Percentiles rank a stretch among this genome's conserved stretches.
Evolutionary conservation across 2,329 filamentous ascomycete species (phyloP).

Genomic region (Beauveria brongniartii): DNA sequence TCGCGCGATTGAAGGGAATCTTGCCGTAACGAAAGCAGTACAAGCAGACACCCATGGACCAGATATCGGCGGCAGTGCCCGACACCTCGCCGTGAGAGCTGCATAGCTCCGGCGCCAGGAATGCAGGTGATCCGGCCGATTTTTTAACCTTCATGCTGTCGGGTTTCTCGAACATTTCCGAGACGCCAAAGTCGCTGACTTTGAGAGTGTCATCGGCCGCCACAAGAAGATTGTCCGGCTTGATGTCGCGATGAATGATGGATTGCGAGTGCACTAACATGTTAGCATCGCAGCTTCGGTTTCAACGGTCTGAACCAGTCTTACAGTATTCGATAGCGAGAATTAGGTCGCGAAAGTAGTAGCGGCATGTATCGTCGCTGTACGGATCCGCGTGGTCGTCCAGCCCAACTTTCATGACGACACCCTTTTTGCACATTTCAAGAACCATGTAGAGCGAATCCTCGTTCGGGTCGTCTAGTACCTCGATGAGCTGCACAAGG

Average conservation of each 20-base stretch:
- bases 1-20: slow-evolving; percentile 75
- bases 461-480: slow-evolving; percentile 89
- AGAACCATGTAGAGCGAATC: slow-evolving; percentile 98
- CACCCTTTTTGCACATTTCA: slow-evolving; percentile 98
- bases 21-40: slow-evolving; percentile 86
- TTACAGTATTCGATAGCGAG: slow-evolving; percentile 86
- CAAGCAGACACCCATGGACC: slow-evolving; percentile 95
- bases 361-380: slow-evolving; percentile 69
- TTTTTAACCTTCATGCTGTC: slow-evolving; percentile 86
- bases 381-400: slow-evolving; percentile 78
- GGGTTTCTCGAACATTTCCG: slow-evolving; percentile 89
- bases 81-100: slow-evolving; percentile 80
- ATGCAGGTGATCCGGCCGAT: slow-evolving; percentile 89
- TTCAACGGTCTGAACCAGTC: slow-evolving; percentile 23
- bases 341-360: slow-evolving; percentile 92
- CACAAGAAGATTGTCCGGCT: slow-evolving; percentile 89
- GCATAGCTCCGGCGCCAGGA: slow-evolving; percentile 88
- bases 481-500: slow-evolving; percentile 86
- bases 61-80: slow-evolving; percentile 86
- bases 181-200: slow-evolving; percentile 97
- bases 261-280: slow-evolving; percentile 77
- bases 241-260: slow-evolving; percentile 93
- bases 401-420: slow-evolving; percentile 93
- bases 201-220: slow-evolving; percentile 91
- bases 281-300: slow-evolving; percentile 6